Evolutionary conservation across 805 yeast species (phyloP), one percentile per base, ranked within the genome.

Genomic region (Helenozyma baotianmanensis): DNA sequence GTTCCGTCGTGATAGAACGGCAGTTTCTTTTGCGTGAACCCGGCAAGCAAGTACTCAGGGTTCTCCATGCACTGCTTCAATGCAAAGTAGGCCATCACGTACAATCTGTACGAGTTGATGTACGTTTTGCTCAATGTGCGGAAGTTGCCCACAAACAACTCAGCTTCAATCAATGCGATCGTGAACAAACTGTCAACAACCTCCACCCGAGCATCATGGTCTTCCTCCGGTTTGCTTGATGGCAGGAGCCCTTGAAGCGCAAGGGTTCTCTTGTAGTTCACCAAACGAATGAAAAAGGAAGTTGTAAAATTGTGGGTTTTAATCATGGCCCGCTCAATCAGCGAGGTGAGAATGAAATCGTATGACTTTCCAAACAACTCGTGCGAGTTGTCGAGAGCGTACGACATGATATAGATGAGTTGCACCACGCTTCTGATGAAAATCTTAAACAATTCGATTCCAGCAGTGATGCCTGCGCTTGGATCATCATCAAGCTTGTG

Each of bases 91-190:
- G 68, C 54, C 56, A 66, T 61, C 27, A 64, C 68, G 36, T 64
- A 62, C 10, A 66, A 43, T 39, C 56, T 54, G 50, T 64, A 64
- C 2, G 70, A 64, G 39, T 64, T 66, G 33, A 61, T 53, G 42
- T 66, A 65, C 4, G 54, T 54, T 14, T 51, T 38, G 40, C 70
- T 59, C 40, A 66, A 51, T 21, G 53, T 54, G 15, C 64, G 29
- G 48, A 66, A 66, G 40, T 62, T 60, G 2, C 72, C 71, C 21
- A 65, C 69, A 40, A 65, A 66, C 6, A 64, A 45, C 30, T 65
- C 72, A 1, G 70, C 62, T 33, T 66, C 70, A 1, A 53, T 36
- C 18, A 66, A 43, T 9, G 60, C 53, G 23, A 58, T 47, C 10
- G 45, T 49, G 35, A 64, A 62, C 25, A 66, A 45, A 12, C 39